Evolutionary conservation across 768 basidiomycete species (phyloP).

Genomic region (Macrolepiota albuminosa): DNA sequence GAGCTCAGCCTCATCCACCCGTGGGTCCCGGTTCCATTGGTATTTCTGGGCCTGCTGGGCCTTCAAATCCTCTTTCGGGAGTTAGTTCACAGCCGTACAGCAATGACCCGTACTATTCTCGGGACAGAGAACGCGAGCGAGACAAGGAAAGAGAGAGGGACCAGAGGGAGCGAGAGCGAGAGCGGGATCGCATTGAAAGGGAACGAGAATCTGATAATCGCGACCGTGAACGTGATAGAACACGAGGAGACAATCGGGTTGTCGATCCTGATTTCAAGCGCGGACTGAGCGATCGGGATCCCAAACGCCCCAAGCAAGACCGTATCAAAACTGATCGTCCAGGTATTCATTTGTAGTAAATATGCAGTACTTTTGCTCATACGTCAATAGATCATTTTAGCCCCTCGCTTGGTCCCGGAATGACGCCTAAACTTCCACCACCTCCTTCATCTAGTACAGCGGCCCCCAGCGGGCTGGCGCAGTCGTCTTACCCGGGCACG

Average conservation of each 20-base stretch:
- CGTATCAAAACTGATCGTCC: slow-evolving; percentile 33
- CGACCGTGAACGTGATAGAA: slow-evolving; percentile 17
- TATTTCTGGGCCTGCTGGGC: slow-evolving; percentile 14
- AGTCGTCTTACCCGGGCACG: slow-evolving; percentile 12
- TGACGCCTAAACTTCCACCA: slow-evolving; percentile 34
- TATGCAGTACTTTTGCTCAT: neutral
- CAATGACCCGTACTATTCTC: slow-evolving; percentile 18
- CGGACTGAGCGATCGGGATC: slow-evolving; percentile 48
- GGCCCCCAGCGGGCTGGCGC: slow-evolving; percentile 27
- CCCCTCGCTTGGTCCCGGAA: slow-evolving; percentile 31
- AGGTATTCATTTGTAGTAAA: slow-evolving; percentile 17
- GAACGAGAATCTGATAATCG: slow-evolving; percentile 24
- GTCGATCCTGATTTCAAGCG: slow-evolving; percentile 24
- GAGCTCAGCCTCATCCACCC: slow-evolving; percentile 20
- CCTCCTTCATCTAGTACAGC: slow-evolving; percentile 23
- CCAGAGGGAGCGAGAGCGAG: slow-evolving; percentile 30
- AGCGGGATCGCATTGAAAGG: slow-evolving; percentile 26
- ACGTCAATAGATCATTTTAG: slow-evolving; percentile 29
- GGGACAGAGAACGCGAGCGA: slow-evolving; percentile 21
- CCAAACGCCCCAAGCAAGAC: slow-evolving; percentile 53
- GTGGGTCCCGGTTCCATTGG: slow-evolving; percentile 15
- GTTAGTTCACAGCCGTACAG: slow-evolving; percentile 14
- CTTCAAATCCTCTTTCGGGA: slow-evolving; percentile 15
- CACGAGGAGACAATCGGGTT: slow-evolving; percentile 14
- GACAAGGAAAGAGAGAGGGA: slow-evolving; percentile 23